Evolutionary conservation across 495 filamentous ascomycete genomes (phyloP).

Genomic region (Hyaloscypha finlandica): DNA sequence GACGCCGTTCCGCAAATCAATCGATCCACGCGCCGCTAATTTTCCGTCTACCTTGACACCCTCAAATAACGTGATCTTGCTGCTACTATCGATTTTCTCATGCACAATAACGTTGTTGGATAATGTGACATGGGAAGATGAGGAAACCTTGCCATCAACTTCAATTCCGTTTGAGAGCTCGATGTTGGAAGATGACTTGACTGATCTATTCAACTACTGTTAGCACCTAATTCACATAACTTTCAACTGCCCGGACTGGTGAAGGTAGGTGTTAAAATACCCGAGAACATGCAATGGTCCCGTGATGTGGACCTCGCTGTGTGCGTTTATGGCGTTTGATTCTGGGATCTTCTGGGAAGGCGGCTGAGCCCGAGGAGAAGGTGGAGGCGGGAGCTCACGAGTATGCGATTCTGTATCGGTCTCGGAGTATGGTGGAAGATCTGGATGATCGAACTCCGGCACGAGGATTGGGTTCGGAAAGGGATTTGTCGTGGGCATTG

Average conservation of each 20-base stretch:
- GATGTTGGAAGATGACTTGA: constrained; percentile 8
- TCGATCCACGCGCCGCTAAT: constrained; percentile 19
- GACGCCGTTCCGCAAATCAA: constrained; percentile 23
- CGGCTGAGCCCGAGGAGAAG: background rate
- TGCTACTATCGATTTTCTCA: constrained; percentile 19
- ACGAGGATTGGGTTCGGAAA: constrained; percentile 4
- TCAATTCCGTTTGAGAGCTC: constrained; percentile 8
- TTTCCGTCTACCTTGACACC: constrained; percentile 22
- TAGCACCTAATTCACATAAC: background rate
- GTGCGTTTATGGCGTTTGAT: constrained; percentile 18
- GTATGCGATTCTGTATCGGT: background rate
- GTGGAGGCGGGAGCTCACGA: background rate
- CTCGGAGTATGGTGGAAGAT: background rate
- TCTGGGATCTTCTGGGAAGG: constrained; percentile 12
- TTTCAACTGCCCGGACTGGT: background rate
- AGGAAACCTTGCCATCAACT: constrained; percentile 24
- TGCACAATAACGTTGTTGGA: constrained; percentile 16
- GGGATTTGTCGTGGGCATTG: background rate
- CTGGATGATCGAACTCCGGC: background rate
- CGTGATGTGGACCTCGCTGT: constrained; percentile 11
- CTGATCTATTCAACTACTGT: background rate
- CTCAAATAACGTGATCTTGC: constrained; percentile 13
- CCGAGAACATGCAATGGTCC: constrained; percentile 25
- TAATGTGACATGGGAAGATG: constrained; percentile 7
- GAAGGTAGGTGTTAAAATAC: background rate